phyloP scores from a whole-genome alignment of 768 basidiomycete genomes.

The Boletus huronensis region DNA sequence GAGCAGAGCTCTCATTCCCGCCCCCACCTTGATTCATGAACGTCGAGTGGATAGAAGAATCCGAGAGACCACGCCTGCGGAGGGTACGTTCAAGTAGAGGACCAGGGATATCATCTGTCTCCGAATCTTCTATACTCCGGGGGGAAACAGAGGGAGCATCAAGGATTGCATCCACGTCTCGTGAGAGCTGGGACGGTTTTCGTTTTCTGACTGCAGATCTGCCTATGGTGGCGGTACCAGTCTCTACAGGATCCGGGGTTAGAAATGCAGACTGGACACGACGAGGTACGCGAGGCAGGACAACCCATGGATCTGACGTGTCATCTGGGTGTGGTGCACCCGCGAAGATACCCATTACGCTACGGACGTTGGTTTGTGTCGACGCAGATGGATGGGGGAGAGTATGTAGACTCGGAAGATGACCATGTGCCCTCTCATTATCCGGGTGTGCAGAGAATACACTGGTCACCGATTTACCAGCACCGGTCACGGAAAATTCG shows the following conservation, averaged over 20 bases:
- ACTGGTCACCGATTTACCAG: slow-evolving; percentile 52
- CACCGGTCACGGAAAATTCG: slow-evolving; percentile 79
- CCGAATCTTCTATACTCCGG: slow-evolving; percentile 31
- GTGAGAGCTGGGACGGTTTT: slow-evolving; percentile 42
- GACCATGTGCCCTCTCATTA: slow-evolving; percentile 12
- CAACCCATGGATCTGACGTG: slow-evolving; percentile 67
- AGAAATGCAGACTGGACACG: slow-evolving; percentile 27
- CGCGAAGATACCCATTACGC: slow-evolving; percentile 87
- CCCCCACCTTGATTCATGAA: slow-evolving; percentile 59
- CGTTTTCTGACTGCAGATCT: slow-evolving; percentile 17
- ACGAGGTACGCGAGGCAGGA: slow-evolving; percentile 47
- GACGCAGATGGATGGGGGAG: slow-evolving; percentile 10
- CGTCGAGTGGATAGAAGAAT: slow-evolving; percentile 89
- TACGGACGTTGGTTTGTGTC: slow-evolving; percentile 25
- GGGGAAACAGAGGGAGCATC: slow-evolving; percentile 41
- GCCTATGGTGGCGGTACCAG: slow-evolving; percentile 12
- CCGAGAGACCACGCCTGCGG: slow-evolving; percentile 78
- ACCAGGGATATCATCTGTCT: slow-evolving; percentile 42
- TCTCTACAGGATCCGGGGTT: slow-evolving; percentile 19
- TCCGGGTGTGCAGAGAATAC: slow-evolving; percentile 33
- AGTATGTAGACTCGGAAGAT: slow-evolving; percentile 12
- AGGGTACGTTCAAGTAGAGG: slow-evolving; percentile 66
- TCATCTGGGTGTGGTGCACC: slow-evolving; percentile 61
- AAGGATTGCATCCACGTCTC: slow-evolving; percentile 76
- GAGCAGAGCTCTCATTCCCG: background rate